Evolutionary conservation across 495 filamentous ascomycete genomes (phyloP).

Genomic region (Trichocladium uniseriatum): DNA sequence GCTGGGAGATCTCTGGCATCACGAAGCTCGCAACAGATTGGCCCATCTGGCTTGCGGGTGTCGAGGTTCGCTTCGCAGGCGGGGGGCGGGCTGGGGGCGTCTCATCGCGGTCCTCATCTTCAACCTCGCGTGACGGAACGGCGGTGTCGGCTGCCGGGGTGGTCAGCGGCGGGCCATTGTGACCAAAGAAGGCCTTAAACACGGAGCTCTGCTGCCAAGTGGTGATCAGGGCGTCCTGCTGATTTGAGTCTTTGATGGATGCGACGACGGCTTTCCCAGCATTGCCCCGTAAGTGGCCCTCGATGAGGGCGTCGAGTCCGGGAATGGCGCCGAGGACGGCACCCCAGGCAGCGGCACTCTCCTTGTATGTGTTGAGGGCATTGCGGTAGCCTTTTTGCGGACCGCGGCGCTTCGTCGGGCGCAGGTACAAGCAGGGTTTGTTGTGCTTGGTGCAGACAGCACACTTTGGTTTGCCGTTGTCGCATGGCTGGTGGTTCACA

Average conservation of each 20-base stretch:
- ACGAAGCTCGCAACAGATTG: conserved; percentile 7
- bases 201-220: conserved; percentile 29
- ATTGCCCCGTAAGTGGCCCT: conserved; percentile 23
- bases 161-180: conserved; percentile 16
- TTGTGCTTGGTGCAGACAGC: conserved; percentile 29
- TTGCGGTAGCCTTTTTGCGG: conserved; percentile 32
- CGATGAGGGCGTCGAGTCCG: conserved; percentile 29
- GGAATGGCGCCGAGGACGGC: conserved; percentile 29
- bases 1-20: background rate
- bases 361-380: conserved; percentile 33
- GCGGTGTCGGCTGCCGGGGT: background rate
- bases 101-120: conserved; percentile 13
- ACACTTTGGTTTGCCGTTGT: conserved; percentile 32
- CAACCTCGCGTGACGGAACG: conserved; percentile 4
- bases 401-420: conserved; percentile 30
- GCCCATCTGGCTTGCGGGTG: conserved; percentile 5
- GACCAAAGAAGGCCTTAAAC: conserved; percentile 28
- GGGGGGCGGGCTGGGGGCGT: conserved; percentile 8
- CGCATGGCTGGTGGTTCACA: conserved; percentile 33
- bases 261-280: conserved; percentile 20
- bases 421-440: conserved; percentile 29
- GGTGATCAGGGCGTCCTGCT: conserved; percentile 26
- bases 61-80: conserved; percentile 10
- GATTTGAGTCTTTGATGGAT: conserved; percentile 27
- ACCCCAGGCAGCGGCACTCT: conserved; percentile 33